A percentile compares a stretch with the other conserved stretches of the same genome.
Evolutionary conservation across 225 moss, liverwort and hornwort species (phyloP).

Genomic region (Marchantia polymorpha): DNA sequence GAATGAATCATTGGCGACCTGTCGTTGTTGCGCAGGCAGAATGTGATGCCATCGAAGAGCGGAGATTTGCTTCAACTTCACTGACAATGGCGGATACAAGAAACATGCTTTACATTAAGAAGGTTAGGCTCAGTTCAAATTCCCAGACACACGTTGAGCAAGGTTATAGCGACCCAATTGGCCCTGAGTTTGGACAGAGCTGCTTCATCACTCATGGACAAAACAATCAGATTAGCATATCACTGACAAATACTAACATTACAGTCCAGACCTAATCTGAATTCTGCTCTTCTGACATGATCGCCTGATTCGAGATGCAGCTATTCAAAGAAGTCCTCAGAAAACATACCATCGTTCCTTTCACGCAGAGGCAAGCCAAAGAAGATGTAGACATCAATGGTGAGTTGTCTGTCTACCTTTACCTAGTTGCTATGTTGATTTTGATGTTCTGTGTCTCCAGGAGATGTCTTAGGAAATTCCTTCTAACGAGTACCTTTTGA

Average conservation of each 20-base stretch:
- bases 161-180: background rate
- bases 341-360: slow-evolving; percentile 8
- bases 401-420: background rate
- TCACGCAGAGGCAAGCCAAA: slow-evolving; percentile 2
- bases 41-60: background rate
- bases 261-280: background rate
- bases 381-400: slow-evolving; percentile 8
- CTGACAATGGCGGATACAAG: slow-evolving; percentile 8
- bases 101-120: slow-evolving; percentile 13
- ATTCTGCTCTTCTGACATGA: background rate
- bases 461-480: background rate
- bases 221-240: background rate
- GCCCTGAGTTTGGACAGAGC: background rate
- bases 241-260: background rate
- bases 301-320: background rate
- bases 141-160: background rate
- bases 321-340: slow-evolving; percentile 13
- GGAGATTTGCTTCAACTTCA: background rate
- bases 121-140: background rate
- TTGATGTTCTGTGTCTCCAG: background rate
- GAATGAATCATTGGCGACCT: too few relatives aligned
- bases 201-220: background rate
- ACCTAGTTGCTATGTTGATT: background rate
- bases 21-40: slow-evolving; percentile 1
- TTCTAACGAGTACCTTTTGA: background rate